phyloP scores from a whole-genome alignment of 192 early-diverging fungal genomes.

The Umbelopsis sp. region DNA sequence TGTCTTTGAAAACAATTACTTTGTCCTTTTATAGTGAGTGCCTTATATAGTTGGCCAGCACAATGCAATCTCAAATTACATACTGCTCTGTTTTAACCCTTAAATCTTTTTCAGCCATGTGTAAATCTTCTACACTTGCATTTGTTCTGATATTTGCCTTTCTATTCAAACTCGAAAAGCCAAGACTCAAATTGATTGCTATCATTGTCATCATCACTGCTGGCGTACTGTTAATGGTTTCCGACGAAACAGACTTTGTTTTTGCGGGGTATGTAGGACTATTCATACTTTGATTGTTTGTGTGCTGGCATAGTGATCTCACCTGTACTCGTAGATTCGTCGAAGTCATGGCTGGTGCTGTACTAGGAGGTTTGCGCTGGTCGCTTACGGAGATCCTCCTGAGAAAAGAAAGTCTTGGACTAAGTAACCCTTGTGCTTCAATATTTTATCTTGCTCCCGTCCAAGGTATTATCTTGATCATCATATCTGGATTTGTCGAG shows the following conservation, averaged over 20 bases:
- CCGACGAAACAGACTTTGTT: constrained; percentile 81
- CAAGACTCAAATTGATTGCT: constrained; percentile 66
- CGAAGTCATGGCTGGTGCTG: constrained; percentile 76
- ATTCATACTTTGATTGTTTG: neutral
- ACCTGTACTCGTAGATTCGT: constrained; percentile 50
- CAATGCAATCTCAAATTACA: too few species aligned
- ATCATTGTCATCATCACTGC: constrained; percentile 79
- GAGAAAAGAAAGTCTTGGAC: constrained; percentile 69
- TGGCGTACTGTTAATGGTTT: constrained; percentile 89
- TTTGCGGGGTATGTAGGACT: constrained; percentile 57
- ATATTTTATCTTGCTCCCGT: constrained; percentile 83
- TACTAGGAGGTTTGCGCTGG: constrained; percentile 90
- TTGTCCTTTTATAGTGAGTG: constrained; percentile 86
- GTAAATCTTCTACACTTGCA: constrained; percentile 74
- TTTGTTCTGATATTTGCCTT: constrained; percentile 92
- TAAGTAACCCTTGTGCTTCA: constrained; percentile 88
- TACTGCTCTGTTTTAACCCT: constrained; percentile 17
- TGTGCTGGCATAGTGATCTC: neutral
- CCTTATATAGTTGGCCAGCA: neutral
- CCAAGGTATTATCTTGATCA: constrained; percentile 65
- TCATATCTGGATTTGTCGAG: constrained; percentile 70
- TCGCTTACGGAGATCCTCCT: constrained; percentile 86
- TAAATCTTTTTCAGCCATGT: constrained; percentile 61
- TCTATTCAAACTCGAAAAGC: constrained; percentile 81
- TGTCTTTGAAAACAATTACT: constrained; percentile 82